Conservation (phyloP, 1,284 basidiomycete genomes). For the Papiliotrema fonsecae region DNA sequence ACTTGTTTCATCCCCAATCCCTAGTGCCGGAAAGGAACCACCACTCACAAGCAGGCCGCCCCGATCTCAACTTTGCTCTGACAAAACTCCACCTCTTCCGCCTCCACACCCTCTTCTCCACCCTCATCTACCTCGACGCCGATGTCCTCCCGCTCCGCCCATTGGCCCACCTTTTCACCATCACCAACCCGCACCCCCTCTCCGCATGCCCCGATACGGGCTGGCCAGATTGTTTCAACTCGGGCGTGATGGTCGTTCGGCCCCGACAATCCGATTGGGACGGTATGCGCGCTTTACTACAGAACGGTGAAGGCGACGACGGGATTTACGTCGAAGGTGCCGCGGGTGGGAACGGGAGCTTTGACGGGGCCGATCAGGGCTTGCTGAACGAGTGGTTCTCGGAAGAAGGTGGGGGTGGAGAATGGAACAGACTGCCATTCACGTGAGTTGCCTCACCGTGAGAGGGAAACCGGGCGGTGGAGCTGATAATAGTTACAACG, state of each 20-base stretch:
- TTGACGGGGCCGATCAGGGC: constrained; percentile 97
- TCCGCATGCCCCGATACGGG: constrained; percentile 92
- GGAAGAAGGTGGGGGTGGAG: constrained; percentile 57
- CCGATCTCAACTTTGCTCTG: constrained; percentile 83
- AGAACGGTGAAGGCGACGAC: constrained; percentile 51
- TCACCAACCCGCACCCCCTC: constrained; percentile 47
- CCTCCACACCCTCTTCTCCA: constrained; percentile 70
- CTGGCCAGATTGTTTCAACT: constrained; percentile 99
- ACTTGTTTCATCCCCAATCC: too few species aligned
- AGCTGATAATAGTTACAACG: constrained; percentile 64
- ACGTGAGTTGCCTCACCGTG: constrained; percentile 48
- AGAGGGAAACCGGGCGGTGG: not conserved
- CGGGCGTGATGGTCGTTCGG: constrained; percentile 82
- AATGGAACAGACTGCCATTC: constrained; percentile 90
- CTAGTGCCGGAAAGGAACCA: not conserved
- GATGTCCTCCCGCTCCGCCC: constrained; percentile 87
- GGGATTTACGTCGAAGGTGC: constrained; percentile 28
- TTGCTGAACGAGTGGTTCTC: constrained; percentile 84
- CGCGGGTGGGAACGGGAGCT: constrained; percentile 61
- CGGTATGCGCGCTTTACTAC: constrained; percentile 59
- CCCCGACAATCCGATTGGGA: constrained; percentile 79
- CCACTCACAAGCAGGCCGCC: constrained; percentile 61
- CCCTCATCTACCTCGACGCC: constrained; percentile 92
- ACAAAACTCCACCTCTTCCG: constrained; percentile 96
- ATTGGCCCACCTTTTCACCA: constrained; percentile 78